Evolutionary conservation across 176 grass and related monocot species (phyloP), one percentile per base, ranked within the genome.

Genomic region (Bothriochloa decipiens): DNA sequence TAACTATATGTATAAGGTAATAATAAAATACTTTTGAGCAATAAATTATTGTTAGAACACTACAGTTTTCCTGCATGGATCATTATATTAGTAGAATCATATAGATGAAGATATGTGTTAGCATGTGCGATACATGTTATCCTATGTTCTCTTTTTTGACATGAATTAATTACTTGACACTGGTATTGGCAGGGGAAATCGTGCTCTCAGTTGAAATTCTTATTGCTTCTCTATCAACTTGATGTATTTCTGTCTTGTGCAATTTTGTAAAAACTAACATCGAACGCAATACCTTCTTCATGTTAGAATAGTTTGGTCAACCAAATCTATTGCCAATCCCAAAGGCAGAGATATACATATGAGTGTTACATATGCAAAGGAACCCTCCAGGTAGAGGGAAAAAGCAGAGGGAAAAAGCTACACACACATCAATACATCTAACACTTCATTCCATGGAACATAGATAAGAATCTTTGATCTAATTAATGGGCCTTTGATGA

Each of bases 361-460:
- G n/a, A n/a, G n/a, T n/a, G n/a, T n/a, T n/a, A n/a, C n/a, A n/a
- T n/a, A n/a, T n/a, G n/a, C n/a, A n/a, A n/a, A n/a, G n/a, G n/a
- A n/a, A n/a, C n/a, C n/a, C n/a, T n/a, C n/a, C n/a, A n/a, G n/a
- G n/a, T n/a, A n/a, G n/a, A n/a, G n/a, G n/a, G n/a, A n/a, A n/a
- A n/a, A n/a, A n/a, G n/a, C n/a, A n/a, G n/a, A n/a, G n/a, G n/a
- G n/a, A n/a, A n/a, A n/a, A n/a, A n/a, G n/a, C n/a, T n/a, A n/a
- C n/a, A n/a, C n/a, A n/a, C n/a, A n/a, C n/a, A n/a, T n/a, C n/a
- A n/a, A n/a, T n/a, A n/a, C n/a, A n/a, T n/a, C n/a, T n/a, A n/a
- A n/a, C n/a, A n/a, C n/a, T n/a, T n/a, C n/a, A n/a, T 80, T 81
- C 39, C 43, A 55, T 32, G 68, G 11, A 79, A 35, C 52, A 37